Percentiles rank a stretch among this genome's conserved stretches.
phyloP scores from a whole-genome alignment of 306 rosid genomes.

The Astragalus glycyphyllos region DNA sequence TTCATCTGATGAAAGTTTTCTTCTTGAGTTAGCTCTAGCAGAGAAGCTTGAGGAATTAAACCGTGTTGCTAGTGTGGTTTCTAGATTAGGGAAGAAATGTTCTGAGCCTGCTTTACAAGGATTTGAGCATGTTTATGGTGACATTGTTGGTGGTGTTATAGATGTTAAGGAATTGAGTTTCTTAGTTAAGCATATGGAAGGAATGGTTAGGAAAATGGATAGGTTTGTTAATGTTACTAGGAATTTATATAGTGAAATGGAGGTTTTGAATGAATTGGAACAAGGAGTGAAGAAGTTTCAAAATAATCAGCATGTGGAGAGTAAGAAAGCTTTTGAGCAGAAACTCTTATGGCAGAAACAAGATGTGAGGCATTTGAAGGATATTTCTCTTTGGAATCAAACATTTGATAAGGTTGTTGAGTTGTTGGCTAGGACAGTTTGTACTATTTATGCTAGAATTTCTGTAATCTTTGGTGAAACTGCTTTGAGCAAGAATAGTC shows the following conservation, averaged over 20 bases:
- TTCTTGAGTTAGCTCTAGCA: slow-evolving; percentile 78
- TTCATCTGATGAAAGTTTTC: slow-evolving; percentile 63
- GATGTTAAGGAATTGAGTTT: slow-evolving; percentile 81
- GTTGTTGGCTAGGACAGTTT: slow-evolving; percentile 78
- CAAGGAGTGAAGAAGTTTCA: slow-evolving; percentile 87
- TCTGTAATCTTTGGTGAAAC: slow-evolving; percentile 62
- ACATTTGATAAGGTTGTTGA: slow-evolving; percentile 84
- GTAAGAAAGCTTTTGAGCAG: slow-evolving; percentile 80
- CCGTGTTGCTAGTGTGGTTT: slow-evolving; percentile 71
- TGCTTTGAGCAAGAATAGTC: slow-evolving; percentile 45
- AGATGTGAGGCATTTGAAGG: slow-evolving; percentile 83
- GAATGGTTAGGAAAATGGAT: slow-evolving; percentile 91
- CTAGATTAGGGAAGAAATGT: slow-evolving; percentile 85
- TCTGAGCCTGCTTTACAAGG: slow-evolving; percentile 84
- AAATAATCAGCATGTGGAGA: slow-evolving; percentile 85
- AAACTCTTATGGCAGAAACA: slow-evolving; percentile 81
- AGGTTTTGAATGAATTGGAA: slow-evolving; percentile 82
- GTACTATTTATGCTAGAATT: slow-evolving; percentile 79
- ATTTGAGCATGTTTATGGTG: slow-evolving; percentile 85
- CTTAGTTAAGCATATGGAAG: slow-evolving; percentile 89
- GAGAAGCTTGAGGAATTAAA: slow-evolving; percentile 88
- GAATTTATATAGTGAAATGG: slow-evolving; percentile 80
- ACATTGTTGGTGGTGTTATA: slow-evolving; percentile 71
- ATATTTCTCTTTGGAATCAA: slow-evolving; percentile 83
- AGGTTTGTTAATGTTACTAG: slow-evolving; percentile 76